A percentile compares a stretch with the other conserved stretches of the same genome.
phyloP scores from a whole-genome alignment of 768 basidiomycete species.

The Strobilomyces dryophilus region DNA sequence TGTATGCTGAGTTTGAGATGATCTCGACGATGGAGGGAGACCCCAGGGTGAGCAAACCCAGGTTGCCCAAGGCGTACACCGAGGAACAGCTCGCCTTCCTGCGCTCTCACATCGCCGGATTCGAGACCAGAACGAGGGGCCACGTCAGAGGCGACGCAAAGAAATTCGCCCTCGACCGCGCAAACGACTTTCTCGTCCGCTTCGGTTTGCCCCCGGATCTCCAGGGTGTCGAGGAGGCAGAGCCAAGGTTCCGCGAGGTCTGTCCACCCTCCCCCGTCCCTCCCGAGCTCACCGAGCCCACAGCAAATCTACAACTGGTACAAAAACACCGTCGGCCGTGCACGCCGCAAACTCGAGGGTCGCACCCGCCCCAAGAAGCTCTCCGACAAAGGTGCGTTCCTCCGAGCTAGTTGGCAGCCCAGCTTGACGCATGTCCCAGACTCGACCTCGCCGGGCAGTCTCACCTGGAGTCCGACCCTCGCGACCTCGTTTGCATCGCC shows the following conservation, averaged over 20 bases:
- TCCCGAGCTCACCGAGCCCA: neutral
- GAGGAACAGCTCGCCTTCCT: constrained; percentile 60
- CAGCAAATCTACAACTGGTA: constrained; percentile 75
- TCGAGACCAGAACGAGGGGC: constrained; percentile 55
- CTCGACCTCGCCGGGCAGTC: constrained; percentile 17
- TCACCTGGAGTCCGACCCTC: constrained; percentile 37
- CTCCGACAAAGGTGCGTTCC: constrained; percentile 44
- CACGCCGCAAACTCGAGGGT: constrained; percentile 54
- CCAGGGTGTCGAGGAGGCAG: constrained; percentile 51
- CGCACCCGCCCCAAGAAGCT: constrained; percentile 47
- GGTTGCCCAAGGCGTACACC: constrained; percentile 61
- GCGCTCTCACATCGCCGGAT: constrained; percentile 48
- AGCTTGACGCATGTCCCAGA: neutral
- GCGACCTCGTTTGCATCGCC: constrained; percentile 26
- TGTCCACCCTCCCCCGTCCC: neutral
- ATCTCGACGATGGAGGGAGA: constrained; percentile 40
- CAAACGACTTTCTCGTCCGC: constrained; percentile 53
- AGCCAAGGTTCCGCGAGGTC: constrained; percentile 61
- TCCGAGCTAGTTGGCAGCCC: too few species aligned
- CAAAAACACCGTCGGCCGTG: constrained; percentile 64
- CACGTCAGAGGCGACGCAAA: constrained; percentile 65
- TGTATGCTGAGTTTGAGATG: constrained; percentile 2
- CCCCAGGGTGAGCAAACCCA: constrained; percentile 64
- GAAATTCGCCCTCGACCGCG: constrained; percentile 61
- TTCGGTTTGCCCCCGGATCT: constrained; percentile 58